Conservation (phyloP, 257 asterid genomes). For the Haberlea rhodopensis region DNA sequence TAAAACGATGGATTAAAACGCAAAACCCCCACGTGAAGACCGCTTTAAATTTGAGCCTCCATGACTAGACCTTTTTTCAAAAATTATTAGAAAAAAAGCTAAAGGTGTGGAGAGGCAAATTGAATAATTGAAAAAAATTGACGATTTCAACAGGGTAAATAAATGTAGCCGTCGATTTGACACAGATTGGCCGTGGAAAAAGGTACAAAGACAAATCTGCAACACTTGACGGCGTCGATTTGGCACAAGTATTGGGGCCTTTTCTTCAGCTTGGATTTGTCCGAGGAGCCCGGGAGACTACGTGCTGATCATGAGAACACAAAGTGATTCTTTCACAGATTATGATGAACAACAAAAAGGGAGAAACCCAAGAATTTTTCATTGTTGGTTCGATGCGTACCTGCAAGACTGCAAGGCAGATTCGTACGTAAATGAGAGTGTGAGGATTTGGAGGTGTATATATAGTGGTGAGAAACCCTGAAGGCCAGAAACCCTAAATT, state of each 20-base stretch:
- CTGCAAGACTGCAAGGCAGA: no score
- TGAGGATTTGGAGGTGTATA: neutral
- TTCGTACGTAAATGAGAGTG: neutral
- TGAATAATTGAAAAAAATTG: neutral
- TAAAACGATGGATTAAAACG: no score
- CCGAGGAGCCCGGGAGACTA: constrained; percentile 94
- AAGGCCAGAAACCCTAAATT: neutral
- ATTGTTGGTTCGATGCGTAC: no score
- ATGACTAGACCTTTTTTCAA: constrained; percentile 58
- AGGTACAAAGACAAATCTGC: constrained; percentile 64
- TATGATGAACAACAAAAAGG: no score
- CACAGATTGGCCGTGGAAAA: constrained; percentile 57
- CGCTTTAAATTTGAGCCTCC: constrained; percentile 56
- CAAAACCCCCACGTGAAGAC: constrained; percentile 78
- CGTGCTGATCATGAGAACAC: constrained; percentile 35
- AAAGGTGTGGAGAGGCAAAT: constrained; percentile 61
- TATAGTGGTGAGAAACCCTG: neutral
- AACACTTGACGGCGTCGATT: constrained; percentile 69
- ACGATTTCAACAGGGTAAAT: fast-evolving
- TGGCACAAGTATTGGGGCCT: constrained; percentile 94
- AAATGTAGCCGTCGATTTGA: constrained; percentile 62
- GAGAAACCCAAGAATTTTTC: no score
- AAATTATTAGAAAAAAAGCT: constrained; percentile 41
- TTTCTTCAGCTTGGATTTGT: constrained; percentile 34
- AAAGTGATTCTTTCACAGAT: neutral